Evolutionary conservation across 2,329 filamentous ascomycete species (phyloP).

Genomic region (Cordyceps fumosorosea): DNA sequence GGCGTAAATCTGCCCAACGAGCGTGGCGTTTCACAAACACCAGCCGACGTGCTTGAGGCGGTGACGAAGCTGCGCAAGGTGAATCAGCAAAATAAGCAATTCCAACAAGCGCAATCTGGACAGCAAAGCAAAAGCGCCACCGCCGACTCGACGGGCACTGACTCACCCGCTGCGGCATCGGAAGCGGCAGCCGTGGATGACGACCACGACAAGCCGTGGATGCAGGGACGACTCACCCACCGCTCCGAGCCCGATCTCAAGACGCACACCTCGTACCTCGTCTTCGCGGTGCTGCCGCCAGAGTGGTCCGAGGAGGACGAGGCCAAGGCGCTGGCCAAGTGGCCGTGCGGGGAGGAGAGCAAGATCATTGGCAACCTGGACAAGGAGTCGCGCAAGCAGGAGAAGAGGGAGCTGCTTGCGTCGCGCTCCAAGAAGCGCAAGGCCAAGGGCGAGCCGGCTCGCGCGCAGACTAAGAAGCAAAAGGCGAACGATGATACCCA

Average conservation of each 20-base stretch:
- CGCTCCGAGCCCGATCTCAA: conserved; percentile 83
- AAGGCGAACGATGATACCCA: conserved; percentile 23
- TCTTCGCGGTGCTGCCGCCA: conserved; percentile 83
- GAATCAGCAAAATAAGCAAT: conserved; percentile 61
- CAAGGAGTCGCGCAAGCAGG: conserved; percentile 47
- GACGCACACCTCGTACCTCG: conserved; percentile 94
- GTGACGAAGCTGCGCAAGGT: conserved; percentile 66
- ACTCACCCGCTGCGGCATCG: conserved; percentile 23
- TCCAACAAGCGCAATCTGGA: conserved; percentile 40
- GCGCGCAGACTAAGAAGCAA: conserved; percentile 37
- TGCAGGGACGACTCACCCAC: conserved; percentile 72
- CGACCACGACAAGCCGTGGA: conserved; percentile 50
- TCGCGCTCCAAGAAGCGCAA: conserved; percentile 38
- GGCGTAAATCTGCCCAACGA: conserved; percentile 61
- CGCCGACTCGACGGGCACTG: conserved; percentile 33
- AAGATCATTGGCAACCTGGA: conserved; percentile 47
- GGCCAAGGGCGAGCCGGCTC: conserved; percentile 43
- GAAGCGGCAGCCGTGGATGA: conserved; percentile 18
- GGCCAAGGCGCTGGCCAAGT: conserved; percentile 54
- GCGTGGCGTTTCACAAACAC: conserved; percentile 62
- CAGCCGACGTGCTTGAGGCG: conserved; percentile 74
- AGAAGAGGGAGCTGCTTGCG: conserved; percentile 47
- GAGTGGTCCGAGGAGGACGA: conserved; percentile 85
- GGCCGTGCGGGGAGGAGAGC: conserved; percentile 52
- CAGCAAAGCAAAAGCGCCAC: conserved; percentile 21